These are phyloP conservation scores for Endogone sp. DNA, from an alignment of 192 early-diverging fungal species.

Conservation along the genomic window DNA sequence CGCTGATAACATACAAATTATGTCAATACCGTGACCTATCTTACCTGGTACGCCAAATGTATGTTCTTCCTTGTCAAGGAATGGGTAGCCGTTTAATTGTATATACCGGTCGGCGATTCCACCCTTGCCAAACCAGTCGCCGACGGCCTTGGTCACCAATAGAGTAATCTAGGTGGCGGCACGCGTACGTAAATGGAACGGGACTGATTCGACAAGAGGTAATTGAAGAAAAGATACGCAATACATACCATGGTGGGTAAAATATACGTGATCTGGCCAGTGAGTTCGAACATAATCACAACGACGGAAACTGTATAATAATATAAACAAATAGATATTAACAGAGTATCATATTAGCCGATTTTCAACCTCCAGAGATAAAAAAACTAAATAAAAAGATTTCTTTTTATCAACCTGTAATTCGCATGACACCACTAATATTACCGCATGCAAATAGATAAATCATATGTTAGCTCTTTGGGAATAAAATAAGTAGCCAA, in stretches of 20 bases:
- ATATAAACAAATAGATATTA: background rate
- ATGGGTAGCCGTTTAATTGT: conserved; percentile 72
- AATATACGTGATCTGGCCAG: conserved; percentile 93
- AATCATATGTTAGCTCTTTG: background rate
- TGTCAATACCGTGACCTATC: too few relatives aligned
- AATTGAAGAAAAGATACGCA: conserved; percentile 4
- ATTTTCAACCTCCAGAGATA: background rate
- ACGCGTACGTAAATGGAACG: background rate
- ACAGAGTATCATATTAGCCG: background rate
- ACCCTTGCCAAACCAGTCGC: conserved; percentile 68
- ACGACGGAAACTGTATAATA: conserved; percentile 64
- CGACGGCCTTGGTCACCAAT: conserved; percentile 72
- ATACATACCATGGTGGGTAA: conserved; percentile 79
- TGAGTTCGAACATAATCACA: conserved; percentile 99
- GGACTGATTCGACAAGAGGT: background rate
- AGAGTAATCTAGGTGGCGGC: conserved; percentile 50
- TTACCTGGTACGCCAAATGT: conserved; percentile 52
- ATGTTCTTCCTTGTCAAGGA: conserved; percentile 70
- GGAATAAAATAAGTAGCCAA: background rate
- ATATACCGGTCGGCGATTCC: conserved; percentile 80
- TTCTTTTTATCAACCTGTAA: conserved; percentile 50
- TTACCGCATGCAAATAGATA: conserved; percentile 6
- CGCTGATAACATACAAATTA: too few relatives aligned
- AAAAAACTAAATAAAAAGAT: conserved; percentile 1
- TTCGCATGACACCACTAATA: conserved; percentile 76